Conservation (phyloP, 164 flowering plant species). For the Houttuynia cordata region DNA sequence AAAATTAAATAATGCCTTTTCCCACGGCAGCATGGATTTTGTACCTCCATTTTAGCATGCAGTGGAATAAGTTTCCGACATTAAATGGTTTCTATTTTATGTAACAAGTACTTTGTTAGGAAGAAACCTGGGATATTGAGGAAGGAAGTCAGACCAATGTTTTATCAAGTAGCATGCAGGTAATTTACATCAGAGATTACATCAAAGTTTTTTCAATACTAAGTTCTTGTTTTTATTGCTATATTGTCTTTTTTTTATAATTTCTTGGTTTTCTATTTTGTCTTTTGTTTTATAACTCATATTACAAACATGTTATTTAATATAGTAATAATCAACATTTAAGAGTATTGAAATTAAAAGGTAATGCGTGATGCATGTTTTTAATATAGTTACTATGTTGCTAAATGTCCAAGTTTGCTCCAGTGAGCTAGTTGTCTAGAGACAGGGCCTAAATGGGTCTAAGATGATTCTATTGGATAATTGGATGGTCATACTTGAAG, state of each 20-base stretch:
- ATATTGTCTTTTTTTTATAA: neutral
- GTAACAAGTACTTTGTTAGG: conserved; percentile 32
- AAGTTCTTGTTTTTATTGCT: too few relatives aligned
- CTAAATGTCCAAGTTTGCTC: neutral
- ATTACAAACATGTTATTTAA: too few relatives aligned
- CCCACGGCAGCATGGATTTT: too few relatives aligned
- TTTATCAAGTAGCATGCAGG: conserved; percentile 95
- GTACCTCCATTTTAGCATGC: too few relatives aligned
- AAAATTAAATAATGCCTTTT: too few relatives aligned
- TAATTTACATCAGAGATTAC: conserved; percentile 9
- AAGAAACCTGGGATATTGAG: conserved; percentile 95
- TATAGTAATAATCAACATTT: too few relatives aligned
- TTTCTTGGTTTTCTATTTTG: too few relatives aligned
- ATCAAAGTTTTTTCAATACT: neutral
- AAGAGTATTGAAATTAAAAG: too few relatives aligned
- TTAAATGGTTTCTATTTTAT: neutral
- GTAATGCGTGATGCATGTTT: too few relatives aligned
- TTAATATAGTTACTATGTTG: neutral
- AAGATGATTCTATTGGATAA: neutral
- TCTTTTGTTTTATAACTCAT: too few relatives aligned
- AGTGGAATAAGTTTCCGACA: too few relatives aligned
- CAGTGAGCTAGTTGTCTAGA: neutral
- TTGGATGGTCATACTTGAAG: too few relatives aligned
- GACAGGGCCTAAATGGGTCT: neutral
- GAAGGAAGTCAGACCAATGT: conserved; percentile 93